These are phyloP conservation scores for Globisporangium heterothallicum DNA, from an alignment of 352 stramenopile genomes.

Conservation along the genomic window DNA sequence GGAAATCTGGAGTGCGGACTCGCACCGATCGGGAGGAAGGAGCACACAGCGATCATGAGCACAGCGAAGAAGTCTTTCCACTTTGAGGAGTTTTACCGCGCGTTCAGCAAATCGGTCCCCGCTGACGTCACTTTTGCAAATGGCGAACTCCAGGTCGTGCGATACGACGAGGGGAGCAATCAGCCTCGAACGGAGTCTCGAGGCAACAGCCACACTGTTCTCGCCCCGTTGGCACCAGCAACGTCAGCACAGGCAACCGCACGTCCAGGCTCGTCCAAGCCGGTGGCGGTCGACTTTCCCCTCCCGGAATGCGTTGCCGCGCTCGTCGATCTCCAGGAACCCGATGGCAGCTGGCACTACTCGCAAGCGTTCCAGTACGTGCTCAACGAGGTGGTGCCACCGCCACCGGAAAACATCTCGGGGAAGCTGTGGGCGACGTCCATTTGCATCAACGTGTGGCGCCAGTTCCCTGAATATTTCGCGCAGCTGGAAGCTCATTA, in stretches of 20 bases:
- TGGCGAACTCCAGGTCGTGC: conserved; percentile 35
- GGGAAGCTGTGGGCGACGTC: conserved; percentile 55
- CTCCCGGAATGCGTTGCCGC: conserved; percentile 37
- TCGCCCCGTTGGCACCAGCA: neutral
- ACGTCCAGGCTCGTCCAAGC: conserved; percentile 7
- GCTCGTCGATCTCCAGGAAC: conserved; percentile 41
- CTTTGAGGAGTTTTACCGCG: conserved; percentile 65
- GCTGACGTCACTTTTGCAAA: conserved; percentile 33
- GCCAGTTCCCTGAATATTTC: conserved; percentile 60
- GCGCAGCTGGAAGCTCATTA: conserved; percentile 48
- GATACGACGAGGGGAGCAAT: conserved; percentile 11
- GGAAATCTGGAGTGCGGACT: too few species aligned
- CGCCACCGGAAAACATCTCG: conserved; percentile 39
- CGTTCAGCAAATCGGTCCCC: conserved; percentile 55
- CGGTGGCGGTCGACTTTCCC: conserved; percentile 18
- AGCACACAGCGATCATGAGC: too few species aligned
- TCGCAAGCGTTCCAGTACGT: conserved; percentile 49
- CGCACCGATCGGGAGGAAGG: too few species aligned
- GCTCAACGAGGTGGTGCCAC: conserved; percentile 36
- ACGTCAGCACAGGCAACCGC: neutral
- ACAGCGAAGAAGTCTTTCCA: too few species aligned
- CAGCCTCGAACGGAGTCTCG: too few species aligned
- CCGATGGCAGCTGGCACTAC: conserved; percentile 62
- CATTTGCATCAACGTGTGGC: conserved; percentile 45
- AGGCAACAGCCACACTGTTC: too few species aligned